Evolutionary conservation across 164 flowering plant genomes (phyloP).

Genomic region (Tinospora cordifolia): DNA sequence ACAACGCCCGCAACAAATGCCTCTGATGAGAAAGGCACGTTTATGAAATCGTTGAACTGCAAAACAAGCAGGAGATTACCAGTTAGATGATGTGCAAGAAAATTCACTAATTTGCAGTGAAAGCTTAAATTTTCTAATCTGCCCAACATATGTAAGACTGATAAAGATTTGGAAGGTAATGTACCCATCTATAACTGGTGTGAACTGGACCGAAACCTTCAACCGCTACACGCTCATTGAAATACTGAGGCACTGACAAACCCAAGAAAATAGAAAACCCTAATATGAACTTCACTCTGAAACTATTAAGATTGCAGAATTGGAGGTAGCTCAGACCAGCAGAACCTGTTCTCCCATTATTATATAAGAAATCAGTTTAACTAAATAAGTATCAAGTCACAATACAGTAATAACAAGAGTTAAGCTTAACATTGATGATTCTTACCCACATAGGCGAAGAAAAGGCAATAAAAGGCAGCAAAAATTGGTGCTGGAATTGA

Average conservation of each 20-base stretch:
- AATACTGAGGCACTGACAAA: slow-evolving; percentile 72
- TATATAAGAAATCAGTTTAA: neutral
- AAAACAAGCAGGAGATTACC: neutral
- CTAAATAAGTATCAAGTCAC: neutral
- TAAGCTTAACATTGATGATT: neutral
- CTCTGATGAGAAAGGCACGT: slow-evolving; percentile 67
- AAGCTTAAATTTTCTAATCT: too few species aligned
- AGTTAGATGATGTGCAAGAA: neutral
- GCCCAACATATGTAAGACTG: neutral
- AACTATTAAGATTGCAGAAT: slow-evolving; percentile 84
- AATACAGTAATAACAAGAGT: neutral
- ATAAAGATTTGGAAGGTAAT: neutral
- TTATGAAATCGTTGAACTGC: slow-evolving; percentile 82
- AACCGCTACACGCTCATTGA: slow-evolving; percentile 53
- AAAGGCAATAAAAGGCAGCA: slow-evolving; percentile 60
- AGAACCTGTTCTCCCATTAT: slow-evolving; percentile 36
- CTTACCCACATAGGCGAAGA: slow-evolving; percentile 86
- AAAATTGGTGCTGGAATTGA: slow-evolving; percentile 69
- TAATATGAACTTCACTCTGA: slow-evolving; percentile 59
- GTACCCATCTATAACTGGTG: slow-evolving; percentile 75
- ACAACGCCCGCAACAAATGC: slow-evolving; percentile 61
- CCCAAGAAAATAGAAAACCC: slow-evolving; percentile 88
- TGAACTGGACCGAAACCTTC: slow-evolving; percentile 68
- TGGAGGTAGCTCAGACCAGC: slow-evolving; percentile 72
- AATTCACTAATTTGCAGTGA: too few species aligned